Base-by-base conservation (phyloP, 306 rosid genomes). In the Vigna reflexopilosa region DNA sequence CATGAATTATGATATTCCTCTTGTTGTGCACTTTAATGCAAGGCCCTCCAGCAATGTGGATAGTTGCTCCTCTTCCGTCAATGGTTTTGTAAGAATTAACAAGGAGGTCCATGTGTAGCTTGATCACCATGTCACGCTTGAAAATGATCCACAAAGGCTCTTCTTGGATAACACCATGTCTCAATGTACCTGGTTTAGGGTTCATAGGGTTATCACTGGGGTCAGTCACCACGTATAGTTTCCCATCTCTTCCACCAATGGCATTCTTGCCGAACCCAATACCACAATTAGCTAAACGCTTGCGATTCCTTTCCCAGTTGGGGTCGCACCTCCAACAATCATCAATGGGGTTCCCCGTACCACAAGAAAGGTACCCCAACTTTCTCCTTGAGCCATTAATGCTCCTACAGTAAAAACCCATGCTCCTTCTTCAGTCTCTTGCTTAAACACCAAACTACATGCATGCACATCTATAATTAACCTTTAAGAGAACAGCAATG, bases 291-390 rank as follows among this genome's bases (percentile, higher is more conserved):
- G 97, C 97, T 0, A 95, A 78, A 2, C 86, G 84, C 76, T 86
- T 80, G 1, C 97, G 80, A 77, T 95, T 95, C 38, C 73, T 87
- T 48, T 82, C 92, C 98, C 98, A 95, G 0, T 92, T 86, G 1
- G 86, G 82, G 75, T 92, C 97, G 40, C 98, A 95, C 54, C 91
- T 80, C 98, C 98, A 95, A 76, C 98, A 95, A 75, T 94, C 98
- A 62, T 94, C 98, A 32, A 94, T 89, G 16, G 97, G 97, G 86
- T 92, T 94, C 4, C 94, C 96, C 0, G 86, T 88, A 0, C 86
- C 87, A 26, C 98, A 91, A 5, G 97, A 88, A 6, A 85, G 79
- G 66, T 24, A 84, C 0, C 82, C 97, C 87, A 92, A 24, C 3
- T 80, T 89, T 73, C 98, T 86, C 42, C 93, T 83, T 0, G 86